phyloP scores from a whole-genome alignment of 176 grass and related monocot species.

The Oryza nivara region DNA sequence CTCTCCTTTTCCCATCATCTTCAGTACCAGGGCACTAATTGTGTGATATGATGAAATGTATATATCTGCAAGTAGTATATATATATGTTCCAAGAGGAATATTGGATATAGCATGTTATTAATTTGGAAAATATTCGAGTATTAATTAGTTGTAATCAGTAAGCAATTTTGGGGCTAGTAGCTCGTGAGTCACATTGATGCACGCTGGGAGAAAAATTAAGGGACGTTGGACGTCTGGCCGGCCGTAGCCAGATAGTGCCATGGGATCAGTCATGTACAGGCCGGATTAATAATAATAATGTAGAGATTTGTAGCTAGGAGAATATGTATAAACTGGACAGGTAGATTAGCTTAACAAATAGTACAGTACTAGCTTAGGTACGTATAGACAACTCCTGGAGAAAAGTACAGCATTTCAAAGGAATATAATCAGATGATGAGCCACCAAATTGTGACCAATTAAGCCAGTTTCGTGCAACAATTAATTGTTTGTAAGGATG shows the following conservation, averaged over 20 bases:
- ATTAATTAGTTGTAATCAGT: neutral
- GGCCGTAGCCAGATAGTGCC: slow-evolving; percentile 34
- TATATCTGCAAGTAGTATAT: neutral
- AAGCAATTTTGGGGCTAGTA: neutral
- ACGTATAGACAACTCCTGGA: slow-evolving; percentile 2
- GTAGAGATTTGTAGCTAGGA: neutral
- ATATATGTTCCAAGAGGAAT: neutral
- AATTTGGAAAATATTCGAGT: neutral
- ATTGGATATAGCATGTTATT: neutral
- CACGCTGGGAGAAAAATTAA: slow-evolving; percentile 27
- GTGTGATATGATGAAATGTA: neutral
- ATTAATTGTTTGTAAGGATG: slow-evolving; percentile 18
- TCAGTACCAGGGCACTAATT: neutral
- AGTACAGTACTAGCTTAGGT: neutral
- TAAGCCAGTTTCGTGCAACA: slow-evolving; percentile 36
- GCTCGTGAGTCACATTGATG: slow-evolving; percentile 49
- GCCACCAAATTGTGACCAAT: slow-evolving; percentile 22
- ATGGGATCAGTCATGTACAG: slow-evolving; percentile 14
- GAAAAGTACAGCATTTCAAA: slow-evolving; percentile 13
- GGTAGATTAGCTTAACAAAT: neutral
- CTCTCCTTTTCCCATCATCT: neutral
- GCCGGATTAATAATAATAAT: slow-evolving; percentile 31
- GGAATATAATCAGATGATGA: slow-evolving; percentile 18
- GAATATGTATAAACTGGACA: neutral
- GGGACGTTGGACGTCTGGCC: slow-evolving; percentile 28